Evolutionary conservation across 345 rosid genomes (phyloP).

Genomic region (Angophora floribunda): DNA sequence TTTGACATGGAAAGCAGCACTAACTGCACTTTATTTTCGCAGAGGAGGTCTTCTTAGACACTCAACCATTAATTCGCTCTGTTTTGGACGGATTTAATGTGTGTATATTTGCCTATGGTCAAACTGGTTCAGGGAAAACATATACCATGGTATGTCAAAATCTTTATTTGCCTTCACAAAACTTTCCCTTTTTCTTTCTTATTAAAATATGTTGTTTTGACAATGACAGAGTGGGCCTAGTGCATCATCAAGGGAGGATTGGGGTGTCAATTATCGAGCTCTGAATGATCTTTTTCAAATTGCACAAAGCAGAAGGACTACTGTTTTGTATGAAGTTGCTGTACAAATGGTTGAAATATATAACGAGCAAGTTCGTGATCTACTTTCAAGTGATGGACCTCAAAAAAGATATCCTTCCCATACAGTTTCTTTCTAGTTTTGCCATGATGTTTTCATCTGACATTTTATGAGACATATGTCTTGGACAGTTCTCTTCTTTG

Average conservation of each 20-base stretch:
- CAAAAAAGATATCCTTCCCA: constrained; percentile 81
- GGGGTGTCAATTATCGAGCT: constrained; percentile 98
- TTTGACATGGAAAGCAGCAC: not conserved
- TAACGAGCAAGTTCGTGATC: constrained; percentile 97
- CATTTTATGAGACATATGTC: not conserved
- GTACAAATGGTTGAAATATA: constrained; percentile 99
- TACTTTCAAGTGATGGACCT: constrained; percentile 58
- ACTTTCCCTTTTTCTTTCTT: not conserved
- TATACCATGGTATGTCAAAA: constrained; percentile 71
- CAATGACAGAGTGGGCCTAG: constrained; percentile 78
- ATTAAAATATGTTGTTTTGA: not conserved
- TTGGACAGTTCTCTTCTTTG: not conserved
- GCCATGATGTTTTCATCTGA: not conserved
- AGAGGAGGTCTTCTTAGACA: constrained; percentile 90
- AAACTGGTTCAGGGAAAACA: constrained; percentile 99
- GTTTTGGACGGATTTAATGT: constrained; percentile 96
- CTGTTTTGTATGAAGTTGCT: constrained; percentile 76
- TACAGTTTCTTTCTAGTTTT: not conserved
- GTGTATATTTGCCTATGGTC: constrained; percentile 99
- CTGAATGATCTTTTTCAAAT: constrained; percentile 85
- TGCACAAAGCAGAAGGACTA: constrained; percentile 56
- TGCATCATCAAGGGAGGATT: constrained; percentile 63
- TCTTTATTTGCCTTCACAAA: not conserved
- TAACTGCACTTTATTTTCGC: not conserved
- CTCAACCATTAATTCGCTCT: constrained; percentile 85